Base-by-base conservation (phyloP, 2,329 filamentous ascomycete species). In the Coniochaeta sp. region DNA sequence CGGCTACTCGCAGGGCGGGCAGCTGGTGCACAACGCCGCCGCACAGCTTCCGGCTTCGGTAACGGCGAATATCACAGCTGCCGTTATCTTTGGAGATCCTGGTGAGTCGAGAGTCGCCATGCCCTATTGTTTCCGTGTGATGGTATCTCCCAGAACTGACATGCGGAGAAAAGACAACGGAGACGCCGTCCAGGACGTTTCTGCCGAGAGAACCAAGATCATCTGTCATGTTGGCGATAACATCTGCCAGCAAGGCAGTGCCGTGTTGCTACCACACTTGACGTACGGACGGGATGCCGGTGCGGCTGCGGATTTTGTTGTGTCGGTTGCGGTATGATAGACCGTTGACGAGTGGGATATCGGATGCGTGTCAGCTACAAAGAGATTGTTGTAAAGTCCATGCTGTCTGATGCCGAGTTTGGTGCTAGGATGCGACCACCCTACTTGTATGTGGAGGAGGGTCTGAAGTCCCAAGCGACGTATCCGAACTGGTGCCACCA, bases 1-100 rank as follows among this genome's bases (percentile, higher is more conserved):
- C 9, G 72, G 72, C 8, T 75, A 64, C 48, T 61, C 60, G 9
- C 63, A 65, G 49, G 64, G 64, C 26, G 61, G 56, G 3, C 63
- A 64, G 54, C 50, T n/a, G n/a, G n/a, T n/a, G 18, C 61, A 62
- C 53, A 63, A 61, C 22, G 60, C 63, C 13, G 58, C 58, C 7
- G 46, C 30, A 14, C 35, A 58, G 5, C 52, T 65, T 16, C 51
- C 58, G 20, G 45, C 55, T 12, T 24, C 53, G 1, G 53, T 50
- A 2, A 55, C 55, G 45, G 32, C 54, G 13, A 55, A 56, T 14
- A 54, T 65, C 51, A 57, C 49, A 48, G 57, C 60, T 2, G 58
- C 61, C 7, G 58, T 65, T 6, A 59, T 62, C 16, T 65, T 66
- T 28, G 63, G 63, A 14, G 62, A 64, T 50, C 63, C 63, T 8